These are phyloP conservation scores for Aspergillus incahuasiensis DNA, from an alignment of 495 filamentous ascomycete species.

Conservation along the genomic window DNA sequence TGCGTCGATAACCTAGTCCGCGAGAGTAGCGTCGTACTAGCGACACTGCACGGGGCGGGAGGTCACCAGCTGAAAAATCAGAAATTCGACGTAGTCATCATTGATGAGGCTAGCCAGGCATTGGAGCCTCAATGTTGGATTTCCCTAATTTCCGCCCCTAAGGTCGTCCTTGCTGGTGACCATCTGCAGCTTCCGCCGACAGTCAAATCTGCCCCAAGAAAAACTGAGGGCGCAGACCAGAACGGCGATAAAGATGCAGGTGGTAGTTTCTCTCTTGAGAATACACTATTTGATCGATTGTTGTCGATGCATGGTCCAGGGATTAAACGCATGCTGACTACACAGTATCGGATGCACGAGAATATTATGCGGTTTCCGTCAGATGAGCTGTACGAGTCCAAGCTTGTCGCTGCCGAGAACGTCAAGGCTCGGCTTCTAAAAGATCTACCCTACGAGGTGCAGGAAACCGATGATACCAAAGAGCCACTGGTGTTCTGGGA, in stretches of 20 bases:
- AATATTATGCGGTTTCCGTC: slow-evolving; percentile 94
- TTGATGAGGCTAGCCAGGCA: slow-evolving; percentile 95
- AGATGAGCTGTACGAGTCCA: slow-evolving; percentile 75
- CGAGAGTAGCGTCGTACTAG: slow-evolving; percentile 79
- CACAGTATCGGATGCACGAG: slow-evolving; percentile 97
- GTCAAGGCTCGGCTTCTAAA: slow-evolving; percentile 72
- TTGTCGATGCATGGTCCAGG: slow-evolving; percentile 72
- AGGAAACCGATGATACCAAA: slow-evolving; percentile 79
- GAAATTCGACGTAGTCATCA: slow-evolving; percentile 87
- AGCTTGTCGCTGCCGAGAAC: slow-evolving; percentile 69
- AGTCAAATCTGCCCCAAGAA: slow-evolving; percentile 61
- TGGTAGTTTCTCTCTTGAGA: slow-evolving; percentile 60
- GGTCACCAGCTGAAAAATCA: slow-evolving; percentile 76
- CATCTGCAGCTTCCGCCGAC: slow-evolving; percentile 94
- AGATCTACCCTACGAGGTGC: slow-evolving; percentile 72
- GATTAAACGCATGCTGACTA: slow-evolving; percentile 94
- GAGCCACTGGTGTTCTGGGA: slow-evolving; percentile 92
- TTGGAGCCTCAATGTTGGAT: slow-evolving; percentile 98
- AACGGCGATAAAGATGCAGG: slow-evolving; percentile 20
- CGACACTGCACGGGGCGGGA: slow-evolving; percentile 89
- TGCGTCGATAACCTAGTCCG: slow-evolving; percentile 73
- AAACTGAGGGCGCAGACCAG: slow-evolving; percentile 18
- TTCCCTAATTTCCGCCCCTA: slow-evolving; percentile 72
- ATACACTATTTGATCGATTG: slow-evolving; percentile 86
- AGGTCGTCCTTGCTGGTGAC: slow-evolving; percentile 89